These are phyloP conservation scores for Pichia phayaonensis DNA, from an alignment of 805 yeast genomes.

Conservation along the genomic window DNA sequence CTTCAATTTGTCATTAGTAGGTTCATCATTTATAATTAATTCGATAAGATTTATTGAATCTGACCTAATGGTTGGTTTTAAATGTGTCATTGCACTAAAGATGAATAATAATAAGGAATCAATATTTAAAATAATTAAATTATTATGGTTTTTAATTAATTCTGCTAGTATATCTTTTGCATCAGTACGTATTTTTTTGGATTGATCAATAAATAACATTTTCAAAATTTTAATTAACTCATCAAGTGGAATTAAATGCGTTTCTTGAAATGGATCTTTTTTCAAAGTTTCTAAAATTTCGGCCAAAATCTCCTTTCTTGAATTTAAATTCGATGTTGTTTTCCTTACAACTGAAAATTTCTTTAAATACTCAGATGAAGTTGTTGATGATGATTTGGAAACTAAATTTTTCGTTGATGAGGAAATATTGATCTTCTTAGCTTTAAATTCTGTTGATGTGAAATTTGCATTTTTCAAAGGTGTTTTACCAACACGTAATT, in stretches of 20 bases:
- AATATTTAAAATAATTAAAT: conserved; percentile 50
- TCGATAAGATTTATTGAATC: conserved; percentile 66
- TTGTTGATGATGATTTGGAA: neutral
- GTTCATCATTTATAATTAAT: conserved; percentile 42
- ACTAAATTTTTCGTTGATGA: conserved; percentile 25
- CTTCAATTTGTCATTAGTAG: conserved; percentile 15
- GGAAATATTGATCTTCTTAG: conserved; percentile 40
- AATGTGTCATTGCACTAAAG: conserved; percentile 91
- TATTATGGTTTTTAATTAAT: conserved; percentile 8
- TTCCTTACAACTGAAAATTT: conserved; percentile 67
- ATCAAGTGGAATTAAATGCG: conserved; percentile 37
- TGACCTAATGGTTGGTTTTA: conserved; percentile 63
- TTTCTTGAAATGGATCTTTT: conserved; percentile 30
- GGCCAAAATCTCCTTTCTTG: conserved; percentile 15
- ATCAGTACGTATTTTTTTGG: conserved; percentile 42
- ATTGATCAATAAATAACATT: conserved; percentile 61
- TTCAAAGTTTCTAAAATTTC: conserved; percentile 11
- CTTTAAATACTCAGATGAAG: conserved; percentile 30
- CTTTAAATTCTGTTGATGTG: conserved; percentile 80
- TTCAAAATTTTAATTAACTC: conserved; percentile 49
- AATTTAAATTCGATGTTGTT: conserved; percentile 14
- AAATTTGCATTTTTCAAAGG: conserved; percentile 61
- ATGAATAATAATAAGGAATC: conserved; percentile 61
- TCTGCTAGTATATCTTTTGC: conserved; percentile 8
- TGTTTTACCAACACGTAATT: conserved; percentile 83